Conservation (phyloP, 371 early-diverging fungal genomes). For the Lichtheimia hyalospora region DNA sequence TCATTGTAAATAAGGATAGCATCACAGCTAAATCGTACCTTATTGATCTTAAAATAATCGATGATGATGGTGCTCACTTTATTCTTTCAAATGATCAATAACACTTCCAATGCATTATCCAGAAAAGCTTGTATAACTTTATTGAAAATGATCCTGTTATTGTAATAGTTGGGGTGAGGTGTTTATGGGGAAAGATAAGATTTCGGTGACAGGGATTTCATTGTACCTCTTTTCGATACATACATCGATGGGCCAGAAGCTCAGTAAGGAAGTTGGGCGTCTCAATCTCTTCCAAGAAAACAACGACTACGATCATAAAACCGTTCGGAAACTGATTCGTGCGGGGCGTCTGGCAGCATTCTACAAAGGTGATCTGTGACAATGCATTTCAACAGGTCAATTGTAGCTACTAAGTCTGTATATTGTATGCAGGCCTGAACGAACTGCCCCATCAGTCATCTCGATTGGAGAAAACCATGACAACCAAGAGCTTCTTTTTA, state of each 20-base stretch:
- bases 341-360: conserved; percentile 82
- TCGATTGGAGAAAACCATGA: background rate
- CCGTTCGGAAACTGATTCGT: conserved; percentile 68
- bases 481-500: conserved; percentile 13
- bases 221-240: background rate
- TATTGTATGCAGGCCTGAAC: conserved; percentile 4
- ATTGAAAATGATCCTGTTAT: no score
- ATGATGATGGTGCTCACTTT: no score
- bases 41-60: no score
- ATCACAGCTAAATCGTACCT: no score
- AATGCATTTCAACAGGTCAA: background rate
- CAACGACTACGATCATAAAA: conserved; percentile 23
- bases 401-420: conserved; percentile 2
- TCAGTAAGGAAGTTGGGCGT: conserved; percentile 1
- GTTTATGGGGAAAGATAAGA: background rate
- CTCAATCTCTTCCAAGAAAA: background rate
- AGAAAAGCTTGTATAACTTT: no score
- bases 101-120: no score
- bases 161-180: no score
- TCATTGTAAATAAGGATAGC: no score
- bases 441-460: background rate
- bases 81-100: no score
- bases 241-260: conserved; percentile 11
- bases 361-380: conserved; percentile 66
- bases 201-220: background rate